Evolutionary conservation across 2,329 filamentous ascomycete genomes (phyloP).

Genomic region (Aureobasidium sp.): DNA sequence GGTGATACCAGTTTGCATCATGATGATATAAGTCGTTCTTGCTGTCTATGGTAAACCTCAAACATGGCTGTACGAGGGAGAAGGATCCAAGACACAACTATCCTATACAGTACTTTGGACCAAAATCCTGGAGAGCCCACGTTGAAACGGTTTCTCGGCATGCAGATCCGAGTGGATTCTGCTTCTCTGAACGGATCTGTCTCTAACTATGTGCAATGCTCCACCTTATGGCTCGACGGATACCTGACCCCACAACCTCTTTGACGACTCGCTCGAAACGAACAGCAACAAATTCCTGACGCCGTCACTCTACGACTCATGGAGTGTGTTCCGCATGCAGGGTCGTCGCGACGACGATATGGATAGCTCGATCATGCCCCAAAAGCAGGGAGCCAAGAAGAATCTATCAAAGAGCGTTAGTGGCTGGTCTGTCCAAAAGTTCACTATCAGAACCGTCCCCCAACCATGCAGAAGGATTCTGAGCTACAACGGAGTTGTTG

Average conservation of each 20-base stretch:
- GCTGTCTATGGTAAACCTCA: background rate
- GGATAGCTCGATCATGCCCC: background rate
- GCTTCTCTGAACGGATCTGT: background rate
- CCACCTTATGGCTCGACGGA: background rate
- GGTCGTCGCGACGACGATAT: background rate
- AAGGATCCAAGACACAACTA: constrained; percentile 1
- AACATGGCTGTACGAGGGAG: background rate
- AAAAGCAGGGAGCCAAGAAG: background rate
- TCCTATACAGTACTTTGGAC: background rate
- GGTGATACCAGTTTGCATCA: background rate
- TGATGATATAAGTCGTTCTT: background rate
- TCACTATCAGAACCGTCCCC: no score
- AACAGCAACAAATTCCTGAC: background rate
- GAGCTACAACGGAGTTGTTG: background rate
- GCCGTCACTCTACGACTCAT: background rate
- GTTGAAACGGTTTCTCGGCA: background rate
- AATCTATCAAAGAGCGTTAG: background rate
- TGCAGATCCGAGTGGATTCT: background rate
- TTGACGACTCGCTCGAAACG: background rate
- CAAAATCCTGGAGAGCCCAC: background rate
- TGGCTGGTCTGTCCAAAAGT: background rate
- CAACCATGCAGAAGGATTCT: background rate
- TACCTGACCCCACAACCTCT: background rate
- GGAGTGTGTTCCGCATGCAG: background rate
- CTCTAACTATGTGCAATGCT: background rate